A percentile compares a stretch with the other conserved stretches of the same genome.
Evolutionary conservation across 257 asterid species (phyloP).

Genomic region (Solanum habrochaites): DNA sequence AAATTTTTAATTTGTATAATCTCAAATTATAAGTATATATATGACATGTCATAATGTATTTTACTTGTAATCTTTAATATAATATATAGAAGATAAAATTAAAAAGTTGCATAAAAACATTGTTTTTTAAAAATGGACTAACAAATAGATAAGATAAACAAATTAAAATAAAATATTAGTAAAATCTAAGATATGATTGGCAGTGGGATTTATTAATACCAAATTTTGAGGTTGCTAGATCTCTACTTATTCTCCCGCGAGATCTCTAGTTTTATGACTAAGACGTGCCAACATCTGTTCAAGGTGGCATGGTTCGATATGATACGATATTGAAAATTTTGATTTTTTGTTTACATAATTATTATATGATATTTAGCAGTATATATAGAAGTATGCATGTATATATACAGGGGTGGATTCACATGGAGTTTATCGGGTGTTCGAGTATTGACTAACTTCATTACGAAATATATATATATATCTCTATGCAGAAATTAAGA

Average conservation of each 20-base stretch:
- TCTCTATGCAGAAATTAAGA: too few relatives aligned
- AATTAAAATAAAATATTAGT: not conserved
- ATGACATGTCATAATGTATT: not conserved
- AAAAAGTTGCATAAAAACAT: too few relatives aligned
- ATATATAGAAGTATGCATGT: too few relatives aligned
- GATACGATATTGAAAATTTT: not conserved
- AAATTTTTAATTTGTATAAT: accelerated
- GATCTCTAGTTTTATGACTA: not conserved
- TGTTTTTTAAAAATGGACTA: accelerated
- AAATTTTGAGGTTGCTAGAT: not conserved
- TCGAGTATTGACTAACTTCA: too few relatives aligned
- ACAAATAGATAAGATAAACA: not conserved
- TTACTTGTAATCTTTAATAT: too few relatives aligned
- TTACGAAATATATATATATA: too few relatives aligned
- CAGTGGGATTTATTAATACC: not conserved
- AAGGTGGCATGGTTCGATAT: not conserved
- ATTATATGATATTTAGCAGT: not conserved
- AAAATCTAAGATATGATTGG: not conserved
- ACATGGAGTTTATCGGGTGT: accelerated
- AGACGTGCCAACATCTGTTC: not conserved
- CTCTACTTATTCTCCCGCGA: not conserved
- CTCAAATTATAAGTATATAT: not conserved
- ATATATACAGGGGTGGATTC: too few relatives aligned
- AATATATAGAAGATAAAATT: too few relatives aligned
- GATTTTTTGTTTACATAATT: not conserved